Evolutionary conservation across 768 basidiomycete genomes (phyloP), one percentile per base, ranked within the genome.

Genomic region (Candolleomyces aberdarensis): DNA sequence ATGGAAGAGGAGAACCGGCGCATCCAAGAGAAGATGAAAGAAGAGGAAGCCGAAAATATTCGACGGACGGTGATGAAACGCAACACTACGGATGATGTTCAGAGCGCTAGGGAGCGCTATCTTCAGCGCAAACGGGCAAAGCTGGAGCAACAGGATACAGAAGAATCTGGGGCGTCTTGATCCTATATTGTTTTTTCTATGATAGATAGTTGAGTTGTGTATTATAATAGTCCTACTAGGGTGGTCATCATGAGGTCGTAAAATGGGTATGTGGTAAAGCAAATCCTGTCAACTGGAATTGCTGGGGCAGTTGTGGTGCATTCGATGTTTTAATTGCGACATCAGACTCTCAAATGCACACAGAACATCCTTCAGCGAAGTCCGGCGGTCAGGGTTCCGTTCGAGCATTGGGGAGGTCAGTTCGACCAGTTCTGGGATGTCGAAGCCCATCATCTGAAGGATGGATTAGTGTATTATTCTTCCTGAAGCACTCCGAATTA

Each of bases 41-140:
- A 77, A 62, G 80, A 81, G 41, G 88, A 89, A 57, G 78, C 85
- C 56, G 85, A 87, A 67, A 84, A 82, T n/a, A 78, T 81, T 41
- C 85, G 85, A 68, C 81, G 88, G 61, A 79, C 83, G 40, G 82
- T 92, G 26, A 78, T 83, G 56, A 90, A 86, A 70, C 82, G 93
- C 62, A 96, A 96, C 69, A 87, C 82, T 29, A 87, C 91, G 41
- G 73, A 73, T n/a, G 85, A 86, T 57, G 83, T 96, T 41, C 80
- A 87, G 72, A 87, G 82, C 69, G 92, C 92, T 14, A 83, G 82
- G 57, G 83, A 87, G 62, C 82, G 93, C 57, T 94, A 90, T 68
- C 69, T 90, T 52, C 85, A 87, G 69, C 78, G 95, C 67, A 97
- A 97, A 76, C 84, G 89, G 54, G 84, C 83, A 70, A 89, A 83